phyloP scores from a whole-genome alignment of 345 rosid genomes.

The Syzygium grande region DNA sequence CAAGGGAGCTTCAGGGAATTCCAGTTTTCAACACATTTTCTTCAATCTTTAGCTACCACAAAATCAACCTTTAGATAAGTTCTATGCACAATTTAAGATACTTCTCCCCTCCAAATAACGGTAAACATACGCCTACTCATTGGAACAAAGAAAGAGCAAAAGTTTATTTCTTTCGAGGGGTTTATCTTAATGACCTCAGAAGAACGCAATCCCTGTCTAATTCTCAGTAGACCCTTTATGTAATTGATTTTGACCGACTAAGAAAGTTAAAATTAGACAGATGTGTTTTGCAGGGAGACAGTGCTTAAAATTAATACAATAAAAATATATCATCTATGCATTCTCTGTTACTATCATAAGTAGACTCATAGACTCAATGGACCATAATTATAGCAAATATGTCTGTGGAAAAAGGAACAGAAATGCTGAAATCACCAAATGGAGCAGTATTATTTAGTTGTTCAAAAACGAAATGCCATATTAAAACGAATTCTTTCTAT shows the following conservation, averaged over 20 bases:
- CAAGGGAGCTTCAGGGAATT: background rate
- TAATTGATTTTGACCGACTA: background rate
- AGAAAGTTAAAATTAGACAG: background rate
- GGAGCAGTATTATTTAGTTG: background rate
- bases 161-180: background rate
- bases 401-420: background rate
- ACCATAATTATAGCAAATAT: background rate
- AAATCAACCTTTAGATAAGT: background rate
- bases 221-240: background rate
- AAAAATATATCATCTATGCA: background rate
- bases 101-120: background rate
- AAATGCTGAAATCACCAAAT: background rate
- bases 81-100: background rate
- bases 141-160: background rate
- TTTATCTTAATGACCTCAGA: background rate
- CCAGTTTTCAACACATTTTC: background rate
- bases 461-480: background rate
- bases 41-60: background rate
- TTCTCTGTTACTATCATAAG: background rate
- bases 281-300: background rate
- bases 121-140: background rate
- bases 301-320: background rate
- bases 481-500: background rate
- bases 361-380: background rate
- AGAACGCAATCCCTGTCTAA: background rate